Base-by-base conservation (phyloP, 2,329 filamentous ascomycete genomes). In the Cladorrhinum sp. region DNA sequence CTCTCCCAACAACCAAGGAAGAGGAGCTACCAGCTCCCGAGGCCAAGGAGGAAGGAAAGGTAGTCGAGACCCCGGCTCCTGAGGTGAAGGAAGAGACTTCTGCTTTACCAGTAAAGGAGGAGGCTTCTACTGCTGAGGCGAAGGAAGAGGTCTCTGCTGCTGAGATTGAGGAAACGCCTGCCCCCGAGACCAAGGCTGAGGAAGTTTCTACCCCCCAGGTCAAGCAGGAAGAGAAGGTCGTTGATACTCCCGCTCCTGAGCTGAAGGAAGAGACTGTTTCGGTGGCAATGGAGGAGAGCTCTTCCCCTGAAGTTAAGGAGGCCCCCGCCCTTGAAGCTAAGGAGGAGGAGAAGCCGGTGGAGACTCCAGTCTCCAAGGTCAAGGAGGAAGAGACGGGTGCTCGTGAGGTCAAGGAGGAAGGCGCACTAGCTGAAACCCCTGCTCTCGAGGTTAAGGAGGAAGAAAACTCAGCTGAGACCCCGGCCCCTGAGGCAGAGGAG, bases 111-210 rank as follows among this genome's bases (percentile, higher is more conserved):
- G n/a, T n/a, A n/a, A n/a, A n/a, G n/a, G n/a, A n/a, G n/a, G 55
- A 66, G 14, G 18, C 14, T 3, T 26, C 52, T 14, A 26, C 33
- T 3, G 5, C 52, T 20, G 30, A 24, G 5, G 30, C 51, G n/a
- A 55, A 42, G 18, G 46, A 51, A 28, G 49, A 21, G 21, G 36
- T 26, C 5, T 30, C 30, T 6, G 33, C 51, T 28, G 48, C 26
- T 30, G 36, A 28, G n/a, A 5, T 28, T 14, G 55, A 46, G 42
- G 21, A 55, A 21, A 46, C 51, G 16, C 39, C 23, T 10, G 7
- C 52, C 20, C 16, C 62, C 14, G 59, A 61, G 55, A 39, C 56
- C 16, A 57, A 53, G 51, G 33, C 49, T 12, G 55, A 48, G 46
- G 23, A 56, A n/a, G 49, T 46, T 10, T 30, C 23, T 14, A 4